These are phyloP conservation scores for Sclerotinia borealis DNA, from an alignment of 2,329 filamentous ascomycete species.

Conservation along the genomic window DNA sequence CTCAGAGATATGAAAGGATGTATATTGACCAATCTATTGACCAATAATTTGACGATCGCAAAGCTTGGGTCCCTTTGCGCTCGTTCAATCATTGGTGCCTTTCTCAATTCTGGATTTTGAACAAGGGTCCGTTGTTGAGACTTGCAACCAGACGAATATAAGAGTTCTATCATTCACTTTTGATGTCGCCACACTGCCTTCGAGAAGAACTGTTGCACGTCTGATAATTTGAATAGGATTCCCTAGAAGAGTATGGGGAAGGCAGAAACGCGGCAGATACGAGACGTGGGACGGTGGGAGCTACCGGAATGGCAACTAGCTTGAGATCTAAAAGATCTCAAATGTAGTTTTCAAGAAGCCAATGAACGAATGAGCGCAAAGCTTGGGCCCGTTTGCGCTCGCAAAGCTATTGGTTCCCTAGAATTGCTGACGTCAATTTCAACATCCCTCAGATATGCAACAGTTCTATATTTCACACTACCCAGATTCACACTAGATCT, in stretches of 20 bases:
- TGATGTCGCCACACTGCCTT: neutral
- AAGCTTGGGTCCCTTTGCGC: neutral
- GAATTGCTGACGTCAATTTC: neutral
- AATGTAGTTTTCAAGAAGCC: neutral
- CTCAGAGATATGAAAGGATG: neutral
- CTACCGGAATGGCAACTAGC: neutral
- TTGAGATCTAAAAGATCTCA: neutral
- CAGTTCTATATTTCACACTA: no score
- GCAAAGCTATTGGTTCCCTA: neutral
- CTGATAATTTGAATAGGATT: neutral
- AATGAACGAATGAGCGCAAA: neutral
- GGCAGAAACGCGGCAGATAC: neutral
- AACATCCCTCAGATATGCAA: conserved; percentile 3
- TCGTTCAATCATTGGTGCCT: neutral
- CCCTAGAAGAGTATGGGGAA: neutral
- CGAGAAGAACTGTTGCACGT: neutral
- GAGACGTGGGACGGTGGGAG: neutral
- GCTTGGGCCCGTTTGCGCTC: neutral
- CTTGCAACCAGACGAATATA: neutral
- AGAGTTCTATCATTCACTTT: neutral
- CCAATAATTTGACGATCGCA: neutral
- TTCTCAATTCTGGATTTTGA: neutral
- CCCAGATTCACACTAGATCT: no score
- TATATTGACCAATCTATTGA: no score
- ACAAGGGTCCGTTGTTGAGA: neutral